Base-by-base conservation (phyloP, 495 filamentous ascomycete genomes). In the Monascus purpureus region DNA sequence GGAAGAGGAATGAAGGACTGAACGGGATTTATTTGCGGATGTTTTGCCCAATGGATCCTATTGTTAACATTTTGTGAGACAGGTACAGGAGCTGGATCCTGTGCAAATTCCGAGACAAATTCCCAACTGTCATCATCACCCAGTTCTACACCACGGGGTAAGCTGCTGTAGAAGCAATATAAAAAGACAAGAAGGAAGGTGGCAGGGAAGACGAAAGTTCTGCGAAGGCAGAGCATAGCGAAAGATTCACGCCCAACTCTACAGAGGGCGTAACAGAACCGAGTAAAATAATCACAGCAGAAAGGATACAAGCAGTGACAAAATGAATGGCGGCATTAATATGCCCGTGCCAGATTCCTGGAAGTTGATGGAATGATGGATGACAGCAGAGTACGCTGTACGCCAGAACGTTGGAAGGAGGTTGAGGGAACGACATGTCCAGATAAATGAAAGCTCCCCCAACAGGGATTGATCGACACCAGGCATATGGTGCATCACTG, bases 1-100 rank as follows among this genome's bases (percentile, higher is more conserved):
- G 67, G 70, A 6, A 73, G 46, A n/a, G 60, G 56, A 18, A 62
- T 66, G 17, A 62, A 59, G 7, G 59, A 43, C 8, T 46, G 37
- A 24, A 76, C 63, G 3, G 72, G 72, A 37, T 67, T 50, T 26
- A 54, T 44, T 28, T 67, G 59, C 12, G 56, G 44, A 7, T 63
- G 46, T 31, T 61, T 59, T 12, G 43, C 45, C 54, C 67, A 68
- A 31, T 56, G 60, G 15, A 57, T 53, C 11, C 31, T 31, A 13
- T 25, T 20, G n/a, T 41, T 35, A 26, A 43, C 37, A 4, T 16
- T 38, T 37, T 19, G 40, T 17, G 12, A 27, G 4, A 0, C 37
- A 9, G 24, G 17, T 28, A 17, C 23, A 37, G 33, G 42, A 23
- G 13, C 39, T 29, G 8, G 39, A 36, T 9, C 28, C 31, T 22